Evolutionary conservation across 176 grass and related monocot species (phyloP).

Genomic region (Phyllostachys edulis): DNA sequence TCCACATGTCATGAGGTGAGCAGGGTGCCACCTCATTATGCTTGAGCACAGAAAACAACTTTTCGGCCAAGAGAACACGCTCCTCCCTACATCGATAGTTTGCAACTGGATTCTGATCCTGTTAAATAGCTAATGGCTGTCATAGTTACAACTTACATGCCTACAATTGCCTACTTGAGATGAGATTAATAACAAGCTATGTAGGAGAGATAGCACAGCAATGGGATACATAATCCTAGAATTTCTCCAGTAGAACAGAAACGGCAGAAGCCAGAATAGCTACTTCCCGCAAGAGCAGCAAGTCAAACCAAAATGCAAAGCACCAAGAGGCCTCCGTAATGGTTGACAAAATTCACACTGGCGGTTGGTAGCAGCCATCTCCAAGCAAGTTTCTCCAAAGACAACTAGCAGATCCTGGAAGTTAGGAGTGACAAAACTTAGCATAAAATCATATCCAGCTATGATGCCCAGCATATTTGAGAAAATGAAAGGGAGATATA

Average conservation of each 20-base stretch:
- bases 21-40: background rate
- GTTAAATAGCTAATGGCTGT: background rate
- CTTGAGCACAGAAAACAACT: background rate
- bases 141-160: slow-evolving; percentile 8
- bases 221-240: slow-evolving; percentile 1
- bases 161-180: slow-evolving; percentile 20
- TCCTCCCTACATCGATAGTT: background rate
- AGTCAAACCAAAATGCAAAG: slow-evolving; percentile 16
- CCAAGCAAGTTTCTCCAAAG: background rate
- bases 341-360: slow-evolving; percentile 4
- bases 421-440: slow-evolving; percentile 6
- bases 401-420: slow-evolving; percentile 20
- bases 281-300: background rate
- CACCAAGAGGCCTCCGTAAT: background rate
- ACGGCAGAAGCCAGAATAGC: background rate
- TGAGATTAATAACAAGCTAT: slow-evolving; percentile 11
- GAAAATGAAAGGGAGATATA: slow-evolving; percentile 15
- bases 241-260: slow-evolving; percentile 8
- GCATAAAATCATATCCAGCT: background rate
- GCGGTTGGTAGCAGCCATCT: slow-evolving; percentile 1
- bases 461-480: slow-evolving; percentile 16
- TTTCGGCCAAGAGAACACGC: background rate
- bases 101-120: slow-evolving; percentile 13
- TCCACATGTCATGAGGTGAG: too few species aligned
- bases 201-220: background rate